Evolutionary conservation across 257 asterid species (phyloP).

Genomic region (Rubia yunnanensis): DNA sequence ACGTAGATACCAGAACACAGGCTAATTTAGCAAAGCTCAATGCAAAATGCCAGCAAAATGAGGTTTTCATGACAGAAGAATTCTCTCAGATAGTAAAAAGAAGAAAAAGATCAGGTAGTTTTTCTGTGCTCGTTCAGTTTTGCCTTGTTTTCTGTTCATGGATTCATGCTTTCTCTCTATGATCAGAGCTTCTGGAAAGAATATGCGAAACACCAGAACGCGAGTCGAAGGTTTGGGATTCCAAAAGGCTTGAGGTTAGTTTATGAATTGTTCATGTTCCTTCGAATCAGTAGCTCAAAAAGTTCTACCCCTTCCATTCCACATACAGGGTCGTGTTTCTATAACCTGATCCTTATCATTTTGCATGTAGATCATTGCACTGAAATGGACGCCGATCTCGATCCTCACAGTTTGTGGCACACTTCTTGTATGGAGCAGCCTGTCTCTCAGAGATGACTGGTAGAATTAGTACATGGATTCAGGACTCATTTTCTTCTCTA

Average conservation of each 20-base stretch:
- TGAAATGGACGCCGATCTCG: conserved; percentile 53
- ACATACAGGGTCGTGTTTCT: neutral
- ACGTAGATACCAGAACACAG: conserved; percentile 53
- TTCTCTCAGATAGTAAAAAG: conserved; percentile 36
- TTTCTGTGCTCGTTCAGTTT: neutral
- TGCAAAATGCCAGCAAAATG: conserved; percentile 20
- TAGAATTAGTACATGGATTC: neutral
- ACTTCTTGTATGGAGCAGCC: conserved; percentile 32
- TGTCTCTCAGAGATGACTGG: conserved; percentile 19
- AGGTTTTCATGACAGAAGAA: conserved; percentile 23
- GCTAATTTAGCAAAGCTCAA: conserved; percentile 38
- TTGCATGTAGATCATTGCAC: conserved; percentile 33
- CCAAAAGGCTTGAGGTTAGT: conserved; percentile 48
- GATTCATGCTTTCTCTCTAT: neutral
- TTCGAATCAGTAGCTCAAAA: too few relatives aligned
- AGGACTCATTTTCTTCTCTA: neutral
- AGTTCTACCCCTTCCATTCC: neutral
- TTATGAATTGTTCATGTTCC: neutral
- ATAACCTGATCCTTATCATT: neutral
- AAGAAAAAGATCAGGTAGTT: conserved; percentile 38
- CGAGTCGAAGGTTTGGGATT: conserved; percentile 43
- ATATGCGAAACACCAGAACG: conserved; percentile 29
- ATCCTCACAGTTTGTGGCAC: conserved; percentile 30
- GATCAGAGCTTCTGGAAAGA: conserved; percentile 33
- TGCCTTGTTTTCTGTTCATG: neutral